Evolutionary conservation across 2,329 filamentous ascomycete genomes (phyloP).

Genomic region (Trichoderma citrinoviride): DNA sequence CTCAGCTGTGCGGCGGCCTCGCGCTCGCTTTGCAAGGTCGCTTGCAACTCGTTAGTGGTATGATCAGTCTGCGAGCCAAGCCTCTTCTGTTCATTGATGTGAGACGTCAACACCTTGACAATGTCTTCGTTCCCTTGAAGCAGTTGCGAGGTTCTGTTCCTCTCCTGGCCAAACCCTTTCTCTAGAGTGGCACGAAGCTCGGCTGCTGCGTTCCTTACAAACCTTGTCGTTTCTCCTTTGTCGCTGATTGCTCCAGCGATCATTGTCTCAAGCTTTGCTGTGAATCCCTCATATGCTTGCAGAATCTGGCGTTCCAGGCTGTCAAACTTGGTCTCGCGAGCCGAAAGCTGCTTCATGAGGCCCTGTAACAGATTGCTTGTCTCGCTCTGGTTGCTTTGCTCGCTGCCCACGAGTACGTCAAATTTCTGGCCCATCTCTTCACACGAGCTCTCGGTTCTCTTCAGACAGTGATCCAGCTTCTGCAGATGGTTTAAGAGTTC

Average conservation of each 20-base stretch:
- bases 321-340: slow-evolving; percentile 26
- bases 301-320: slow-evolving; percentile 28
- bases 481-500: background rate
- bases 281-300: slow-evolving; percentile 24
- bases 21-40: background rate
- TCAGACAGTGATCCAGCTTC: background rate
- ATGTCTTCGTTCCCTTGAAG: slow-evolving; percentile 6
- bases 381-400: slow-evolving; percentile 14
- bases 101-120: slow-evolving; percentile 7
- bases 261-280: slow-evolving; percentile 25
- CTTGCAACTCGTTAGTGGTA: background rate
- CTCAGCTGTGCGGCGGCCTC: slow-evolving; percentile 17
- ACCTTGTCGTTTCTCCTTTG: slow-evolving; percentile 22
- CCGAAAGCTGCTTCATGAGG: slow-evolving; percentile 25
- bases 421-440: slow-evolving; percentile 25
- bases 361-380: slow-evolving; percentile 20
- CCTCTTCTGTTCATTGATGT: slow-evolving; percentile 26
- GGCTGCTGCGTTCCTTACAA: slow-evolving; percentile 24
- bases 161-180: slow-evolving; percentile 27
- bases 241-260: slow-evolving; percentile 14
- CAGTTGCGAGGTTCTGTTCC: slow-evolving; percentile 23
- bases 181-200: slow-evolving; percentile 28
- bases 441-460: slow-evolving; percentile 21
- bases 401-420: slow-evolving; percentile 12
- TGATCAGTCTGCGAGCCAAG: slow-evolving; percentile 19